Evolutionary conservation across 1,284 basidiomycete genomes (phyloP).

Genomic region (Sporisorium iseilematis-ciliati): DNA sequence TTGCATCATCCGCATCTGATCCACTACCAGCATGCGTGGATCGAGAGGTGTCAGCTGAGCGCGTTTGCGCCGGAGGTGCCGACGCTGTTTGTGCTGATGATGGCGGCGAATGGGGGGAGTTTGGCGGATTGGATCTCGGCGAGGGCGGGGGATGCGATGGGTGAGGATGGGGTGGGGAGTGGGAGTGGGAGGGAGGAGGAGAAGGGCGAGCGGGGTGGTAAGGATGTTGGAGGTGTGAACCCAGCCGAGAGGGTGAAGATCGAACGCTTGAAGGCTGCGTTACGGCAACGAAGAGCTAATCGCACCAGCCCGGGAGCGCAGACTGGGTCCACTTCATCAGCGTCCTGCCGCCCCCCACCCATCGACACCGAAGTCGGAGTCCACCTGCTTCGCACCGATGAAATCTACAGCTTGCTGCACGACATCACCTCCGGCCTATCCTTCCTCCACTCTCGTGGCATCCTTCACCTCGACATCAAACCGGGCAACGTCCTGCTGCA

Average conservation of each 20-base stretch:
- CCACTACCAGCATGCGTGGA: slow-evolving; percentile 94
- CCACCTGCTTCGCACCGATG: slow-evolving; percentile 63
- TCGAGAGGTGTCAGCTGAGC: slow-evolving; percentile 74
- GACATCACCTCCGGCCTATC: slow-evolving; percentile 63
- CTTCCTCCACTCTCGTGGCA: slow-evolving; percentile 64
- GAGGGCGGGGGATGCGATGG: slow-evolving; percentile 33
- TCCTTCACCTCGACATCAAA: slow-evolving; percentile 90
- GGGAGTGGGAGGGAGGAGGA: not conserved
- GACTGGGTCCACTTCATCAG: not conserved
- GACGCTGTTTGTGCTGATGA: slow-evolving; percentile 67
- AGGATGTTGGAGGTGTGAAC: not conserved
- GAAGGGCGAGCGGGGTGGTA: not conserved
- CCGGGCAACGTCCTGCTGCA: slow-evolving; percentile 92
- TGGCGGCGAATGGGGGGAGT: slow-evolving; percentile 68
- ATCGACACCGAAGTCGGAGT: slow-evolving; percentile 28
- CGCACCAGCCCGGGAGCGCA: not conserved
- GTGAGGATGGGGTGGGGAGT: not conserved
- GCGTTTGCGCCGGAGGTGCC: slow-evolving; percentile 62
- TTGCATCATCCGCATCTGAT: slow-evolving; percentile 91
- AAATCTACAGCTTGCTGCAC: slow-evolving; percentile 57
- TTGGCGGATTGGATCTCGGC: slow-evolving; percentile 64
- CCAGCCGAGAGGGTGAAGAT: slow-evolving; percentile 24
- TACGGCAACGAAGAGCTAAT: slow-evolving; percentile 44
- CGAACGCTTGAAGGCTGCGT: slow-evolving; percentile 49
- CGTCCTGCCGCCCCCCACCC: not conserved